phyloP scores from a whole-genome alignment of 805 yeast species.

The Candida coquimbonensis region DNA sequence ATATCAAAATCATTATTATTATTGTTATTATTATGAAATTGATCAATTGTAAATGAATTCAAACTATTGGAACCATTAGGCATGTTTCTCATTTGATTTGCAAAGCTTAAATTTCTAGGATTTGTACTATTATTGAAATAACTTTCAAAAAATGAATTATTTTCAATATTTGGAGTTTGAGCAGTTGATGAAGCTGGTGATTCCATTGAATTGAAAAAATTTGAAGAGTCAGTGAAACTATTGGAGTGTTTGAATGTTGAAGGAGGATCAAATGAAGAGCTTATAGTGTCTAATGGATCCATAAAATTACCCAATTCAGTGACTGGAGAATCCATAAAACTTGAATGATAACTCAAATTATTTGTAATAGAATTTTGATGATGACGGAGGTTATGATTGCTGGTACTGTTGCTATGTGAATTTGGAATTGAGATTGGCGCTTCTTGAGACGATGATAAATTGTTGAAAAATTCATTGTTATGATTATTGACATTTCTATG shows the following conservation, averaged over 20 bases:
- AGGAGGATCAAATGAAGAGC: conserved; percentile 22
- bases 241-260: conserved; percentile 14
- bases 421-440: conserved; percentile 10
- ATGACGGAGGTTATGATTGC: background rate
- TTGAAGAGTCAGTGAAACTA: conserved; percentile 14
- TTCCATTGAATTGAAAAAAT: conserved; percentile 15
- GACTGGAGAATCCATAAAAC: conserved; percentile 20
- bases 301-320: conserved; percentile 17
- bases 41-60: conserved; percentile 5
- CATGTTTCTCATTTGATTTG: conserved; percentile 19
- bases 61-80: conserved; percentile 13
- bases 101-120: conserved; percentile 13
- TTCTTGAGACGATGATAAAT: conserved; percentile 5
- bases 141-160: conserved; percentile 20
- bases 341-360: conserved; percentile 9
- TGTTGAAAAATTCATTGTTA: conserved; percentile 1
- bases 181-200: conserved; percentile 21
- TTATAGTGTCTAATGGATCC: conserved; percentile 22
- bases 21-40: background rate
- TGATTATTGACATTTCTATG: background rate
- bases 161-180: conserved; percentile 18
- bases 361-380: conserved; percentile 1
- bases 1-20: conserved; percentile 1
- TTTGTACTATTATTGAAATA: conserved; percentile 10
- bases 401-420: background rate